Base-by-base conservation (phyloP, 208 protist species). In the Crithidia mellificae region DNA sequence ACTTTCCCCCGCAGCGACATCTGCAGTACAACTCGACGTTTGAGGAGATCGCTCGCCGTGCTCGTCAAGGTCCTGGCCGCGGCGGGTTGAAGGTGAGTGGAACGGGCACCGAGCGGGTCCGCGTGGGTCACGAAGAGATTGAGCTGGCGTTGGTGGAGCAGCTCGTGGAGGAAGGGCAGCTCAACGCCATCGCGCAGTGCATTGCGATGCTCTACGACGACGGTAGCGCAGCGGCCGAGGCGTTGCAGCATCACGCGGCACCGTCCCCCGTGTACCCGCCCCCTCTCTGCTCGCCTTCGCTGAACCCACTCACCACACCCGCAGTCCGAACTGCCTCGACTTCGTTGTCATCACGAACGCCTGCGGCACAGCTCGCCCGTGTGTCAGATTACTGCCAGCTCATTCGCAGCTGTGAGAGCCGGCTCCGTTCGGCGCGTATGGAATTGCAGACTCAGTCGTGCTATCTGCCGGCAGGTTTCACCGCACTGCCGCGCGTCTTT, bases 141-240 rank as follows among this genome's bases (percentile, higher is more conserved):
- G 83, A 97, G 58, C 49, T 97, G 17, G 64, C 72, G 0, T 53
- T 85, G 12, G 75, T 97, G 54, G 93, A 97, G 72, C 95, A 97
- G 80, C 74, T 98, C 47, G 87, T 95, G 15, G 95, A 98, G 63
- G 85, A 91, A 32, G 87, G 89, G 20, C 95, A 98, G 73, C 68
- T 91, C 32, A 89, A 91, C 56, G 85, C 83, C 15, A 92, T 98
- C 52, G 90, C 80, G 22, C 88, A 94, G 66, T 88, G 79, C 55
- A 63, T 96, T 19, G 88, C 88, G 15, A 59, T 92, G 72, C 44
- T 91, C 30, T 83, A 80, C 56, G 89, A 92, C 61, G 65, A 64
- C n/a, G 73, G 69, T 15, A 62, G 25, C 22, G 43, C 20, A 4
- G 52, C 53, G 22, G 66, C 50, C 15, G 77, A 57, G 20, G 47